A percentile compares a stretch with the other conserved stretches of the same genome.
These are phyloP conservation scores for Solanum gandarillasii DNA, from an alignment of 257 asterid genomes.

Conservation along the genomic window DNA sequence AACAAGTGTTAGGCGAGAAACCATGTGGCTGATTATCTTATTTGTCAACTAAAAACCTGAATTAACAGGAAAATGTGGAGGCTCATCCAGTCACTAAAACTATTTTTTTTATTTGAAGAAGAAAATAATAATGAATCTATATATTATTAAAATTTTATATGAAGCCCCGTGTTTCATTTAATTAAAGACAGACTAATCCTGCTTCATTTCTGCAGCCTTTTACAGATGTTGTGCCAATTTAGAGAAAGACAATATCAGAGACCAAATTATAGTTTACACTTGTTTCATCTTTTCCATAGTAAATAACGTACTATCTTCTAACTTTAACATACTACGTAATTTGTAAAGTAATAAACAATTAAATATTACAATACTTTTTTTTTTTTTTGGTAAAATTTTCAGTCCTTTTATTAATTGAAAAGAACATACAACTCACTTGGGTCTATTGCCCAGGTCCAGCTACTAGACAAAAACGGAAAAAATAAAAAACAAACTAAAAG, in stretches of 20 bases:
- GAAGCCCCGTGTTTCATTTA: not conserved
- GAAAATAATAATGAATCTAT: not conserved
- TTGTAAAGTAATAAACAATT: not conserved
- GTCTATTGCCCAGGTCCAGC: too few species aligned
- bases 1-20: not conserved
- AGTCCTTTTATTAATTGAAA: too few species aligned
- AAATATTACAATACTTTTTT: not conserved
- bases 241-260: not conserved
- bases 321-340: not conserved
- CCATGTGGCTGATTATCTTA: not conserved
- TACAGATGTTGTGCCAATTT: not conserved
- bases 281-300: not conserved
- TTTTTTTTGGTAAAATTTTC: too few species aligned
- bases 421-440: too few species aligned
- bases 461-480: too few species aligned
- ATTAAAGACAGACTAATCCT: not conserved
- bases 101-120: not conserved
- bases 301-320: not conserved
- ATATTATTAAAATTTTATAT: too few species aligned
- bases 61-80: not conserved
- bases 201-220: not conserved
- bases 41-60: conserved; percentile 5
- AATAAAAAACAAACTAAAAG: too few species aligned
- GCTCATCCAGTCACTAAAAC: not conserved
- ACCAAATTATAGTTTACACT: not conserved